These are phyloP conservation scores for Fusarium hostae DNA, from an alignment of 2,329 filamentous ascomycete species.

Conservation along the genomic window DNA sequence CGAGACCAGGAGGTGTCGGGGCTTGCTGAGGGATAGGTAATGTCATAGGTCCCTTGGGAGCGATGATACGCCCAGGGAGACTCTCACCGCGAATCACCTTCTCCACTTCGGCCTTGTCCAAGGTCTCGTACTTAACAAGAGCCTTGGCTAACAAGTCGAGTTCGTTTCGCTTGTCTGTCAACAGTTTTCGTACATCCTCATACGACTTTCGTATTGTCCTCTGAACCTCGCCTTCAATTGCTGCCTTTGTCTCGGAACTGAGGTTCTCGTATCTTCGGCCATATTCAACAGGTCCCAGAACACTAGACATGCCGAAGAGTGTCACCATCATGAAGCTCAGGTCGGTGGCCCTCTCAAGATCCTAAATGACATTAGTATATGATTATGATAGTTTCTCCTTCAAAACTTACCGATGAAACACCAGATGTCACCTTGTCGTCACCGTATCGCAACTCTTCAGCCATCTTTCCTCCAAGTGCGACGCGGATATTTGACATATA, in stretches of 20 bases:
- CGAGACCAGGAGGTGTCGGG: constrained; percentile 51
- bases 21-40: constrained; percentile 52
- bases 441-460: constrained; percentile 91
- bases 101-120: constrained; percentile 89
- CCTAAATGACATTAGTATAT: constrained; percentile 61
- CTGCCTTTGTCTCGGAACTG: constrained; percentile 84
- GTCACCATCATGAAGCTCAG: constrained; percentile 91
- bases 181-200: constrained; percentile 75
- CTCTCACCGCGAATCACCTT: constrained; percentile 90
- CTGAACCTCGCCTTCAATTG: constrained; percentile 90
- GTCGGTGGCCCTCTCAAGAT: constrained; percentile 83
- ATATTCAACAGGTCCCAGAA: constrained; percentile 90
- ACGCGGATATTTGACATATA: constrained; percentile 84
- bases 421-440: constrained; percentile 92
- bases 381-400: not conserved
- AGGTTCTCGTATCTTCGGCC: constrained; percentile 81
- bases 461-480: constrained; percentile 86
- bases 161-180: constrained; percentile 81
- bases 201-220: constrained; percentile 85
- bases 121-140: constrained; percentile 92
- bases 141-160: constrained; percentile 89
- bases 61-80: constrained; percentile 69
- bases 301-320: constrained; percentile 86
- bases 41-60: constrained; percentile 65
- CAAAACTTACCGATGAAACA: constrained; percentile 74